Percentiles rank a stretch among this genome's conserved stretches.
Evolutionary conservation across 208 protist genomes (phyloP).

Genomic region (Leishmania gerbilli): DNA sequence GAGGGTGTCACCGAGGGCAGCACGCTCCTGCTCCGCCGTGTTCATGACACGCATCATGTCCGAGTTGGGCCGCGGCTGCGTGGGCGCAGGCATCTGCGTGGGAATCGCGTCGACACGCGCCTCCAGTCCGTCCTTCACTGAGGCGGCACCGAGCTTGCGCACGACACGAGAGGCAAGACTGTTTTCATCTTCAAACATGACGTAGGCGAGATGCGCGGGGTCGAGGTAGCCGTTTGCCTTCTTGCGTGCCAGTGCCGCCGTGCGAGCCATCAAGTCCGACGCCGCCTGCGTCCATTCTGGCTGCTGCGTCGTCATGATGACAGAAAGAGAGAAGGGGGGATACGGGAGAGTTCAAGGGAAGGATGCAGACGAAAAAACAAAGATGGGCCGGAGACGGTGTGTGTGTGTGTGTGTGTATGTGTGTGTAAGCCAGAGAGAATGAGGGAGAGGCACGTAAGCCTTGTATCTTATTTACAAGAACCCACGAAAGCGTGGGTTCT

Average conservation of each 20-base stretch:
- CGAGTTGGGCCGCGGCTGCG: slow-evolving; percentile 61
- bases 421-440: too few relatives aligned
- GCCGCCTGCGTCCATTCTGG: slow-evolving; percentile 72
- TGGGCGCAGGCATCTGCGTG: slow-evolving; percentile 61
- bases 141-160: slow-evolving; percentile 55
- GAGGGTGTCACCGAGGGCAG: slow-evolving; percentile 69
- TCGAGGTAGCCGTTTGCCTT: slow-evolving; percentile 67
- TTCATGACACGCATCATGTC: slow-evolving; percentile 83
- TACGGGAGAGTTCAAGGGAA: neutral
- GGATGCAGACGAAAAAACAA: neutral
- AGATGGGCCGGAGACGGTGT: neutral
- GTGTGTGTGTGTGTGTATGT: neutral
- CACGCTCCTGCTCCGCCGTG: slow-evolving; percentile 79
- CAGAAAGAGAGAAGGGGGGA: neutral
- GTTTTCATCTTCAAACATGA: slow-evolving; percentile 67
- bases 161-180: slow-evolving; percentile 64
- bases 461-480: neutral
- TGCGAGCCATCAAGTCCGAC: slow-evolving; percentile 44
- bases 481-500: neutral
- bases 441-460: too few relatives aligned
- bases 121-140: slow-evolving; percentile 55
- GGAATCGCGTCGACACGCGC: slow-evolving; percentile 51
- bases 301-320: slow-evolving; percentile 36
- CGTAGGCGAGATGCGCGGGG: slow-evolving; percentile 59
- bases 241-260: slow-evolving; percentile 50